Percentiles rank a stretch among this genome's conserved stretches.
These are phyloP conservation scores for Euptelea pleiosperma DNA, from an alignment of 164 flowering plant species.

Conservation along the genomic window DNA sequence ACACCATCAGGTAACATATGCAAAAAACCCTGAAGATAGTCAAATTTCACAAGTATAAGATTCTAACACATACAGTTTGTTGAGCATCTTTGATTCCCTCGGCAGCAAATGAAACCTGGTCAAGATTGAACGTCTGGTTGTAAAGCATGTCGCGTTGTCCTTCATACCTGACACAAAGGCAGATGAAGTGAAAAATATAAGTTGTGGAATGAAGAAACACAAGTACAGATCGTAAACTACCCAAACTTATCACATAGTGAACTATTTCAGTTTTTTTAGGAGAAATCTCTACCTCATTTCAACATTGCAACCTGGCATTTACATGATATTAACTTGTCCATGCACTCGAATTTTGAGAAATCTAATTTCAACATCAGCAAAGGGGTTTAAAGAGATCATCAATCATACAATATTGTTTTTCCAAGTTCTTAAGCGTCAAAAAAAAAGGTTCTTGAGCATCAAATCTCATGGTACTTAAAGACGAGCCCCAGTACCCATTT, in stretches of 20 bases:
- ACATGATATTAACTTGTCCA: too few relatives aligned
- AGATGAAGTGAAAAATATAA: neutral
- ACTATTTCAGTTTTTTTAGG: neutral
- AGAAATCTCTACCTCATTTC: conserved; percentile 6
- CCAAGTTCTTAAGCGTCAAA: too few relatives aligned
- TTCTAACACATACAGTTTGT: conserved; percentile 66
- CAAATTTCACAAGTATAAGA: neutral
- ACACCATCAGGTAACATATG: neutral
- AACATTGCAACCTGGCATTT: neutral
- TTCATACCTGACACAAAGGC: conserved; percentile 70
- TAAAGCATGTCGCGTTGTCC: conserved; percentile 97
- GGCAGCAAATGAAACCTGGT: conserved; percentile 93
- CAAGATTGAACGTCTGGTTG: conserved; percentile 96
- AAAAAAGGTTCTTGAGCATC: too few relatives aligned
- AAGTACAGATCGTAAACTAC: neutral
- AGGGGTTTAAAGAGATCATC: too few relatives aligned
- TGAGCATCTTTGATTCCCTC: conserved; percentile 98
- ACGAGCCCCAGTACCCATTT: too few relatives aligned
- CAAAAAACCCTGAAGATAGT: neutral
- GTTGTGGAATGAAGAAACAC: neutral
- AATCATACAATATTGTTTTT: too few relatives aligned
- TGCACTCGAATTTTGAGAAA: too few relatives aligned
- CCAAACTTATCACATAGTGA: neutral
- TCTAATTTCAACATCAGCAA: too few relatives aligned
- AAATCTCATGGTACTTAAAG: too few relatives aligned